Conservation (phyloP, 2,329 filamentous ascomycete genomes). For the Alternaria rosae region DNA sequence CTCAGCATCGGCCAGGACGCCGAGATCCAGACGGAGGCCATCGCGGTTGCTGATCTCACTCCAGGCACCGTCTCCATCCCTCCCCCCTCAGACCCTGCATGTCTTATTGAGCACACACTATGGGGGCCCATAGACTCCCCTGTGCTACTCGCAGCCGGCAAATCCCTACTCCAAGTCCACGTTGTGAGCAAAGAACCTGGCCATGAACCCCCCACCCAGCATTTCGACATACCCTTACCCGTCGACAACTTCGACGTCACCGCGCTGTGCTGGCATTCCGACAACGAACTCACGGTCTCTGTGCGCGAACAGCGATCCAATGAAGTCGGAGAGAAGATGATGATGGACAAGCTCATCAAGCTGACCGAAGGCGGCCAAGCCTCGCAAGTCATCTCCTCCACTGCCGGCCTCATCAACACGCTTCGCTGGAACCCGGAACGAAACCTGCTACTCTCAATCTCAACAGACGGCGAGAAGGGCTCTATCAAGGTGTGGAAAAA, state of each 20-base stretch:
- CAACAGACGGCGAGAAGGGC: conserved; percentile 49
- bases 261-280: conserved; percentile 47
- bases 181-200: conserved; percentile 28
- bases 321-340: conserved; percentile 48
- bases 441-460: conserved; percentile 47
- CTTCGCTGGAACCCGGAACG: conserved; percentile 47
- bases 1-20: conserved; percentile 50
- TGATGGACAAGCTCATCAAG: conserved; percentile 48
- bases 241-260: conserved; percentile 46
- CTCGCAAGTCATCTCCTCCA: conserved; percentile 45
- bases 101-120: conserved; percentile 42
- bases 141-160: conserved; percentile 46
- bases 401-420: conserved; percentile 48
- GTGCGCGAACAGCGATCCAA: conserved; percentile 46
- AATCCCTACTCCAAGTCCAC: conserved; percentile 46
- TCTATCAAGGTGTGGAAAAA: conserved; percentile 51
- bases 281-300: conserved; percentile 44
- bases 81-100: conserved; percentile 29
- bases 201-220: conserved; percentile 16
- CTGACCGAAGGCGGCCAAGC: conserved; percentile 40
- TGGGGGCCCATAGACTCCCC: conserved; percentile 45
- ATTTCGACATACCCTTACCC: conserved; percentile 37
- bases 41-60: conserved; percentile 41
- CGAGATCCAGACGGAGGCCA: conserved; percentile 48
- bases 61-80: conserved; percentile 41